Evolutionary conservation across 441 rosid genomes (phyloP), one percentile per base, ranked within the genome.

Genomic region (Melastoma candidum): DNA sequence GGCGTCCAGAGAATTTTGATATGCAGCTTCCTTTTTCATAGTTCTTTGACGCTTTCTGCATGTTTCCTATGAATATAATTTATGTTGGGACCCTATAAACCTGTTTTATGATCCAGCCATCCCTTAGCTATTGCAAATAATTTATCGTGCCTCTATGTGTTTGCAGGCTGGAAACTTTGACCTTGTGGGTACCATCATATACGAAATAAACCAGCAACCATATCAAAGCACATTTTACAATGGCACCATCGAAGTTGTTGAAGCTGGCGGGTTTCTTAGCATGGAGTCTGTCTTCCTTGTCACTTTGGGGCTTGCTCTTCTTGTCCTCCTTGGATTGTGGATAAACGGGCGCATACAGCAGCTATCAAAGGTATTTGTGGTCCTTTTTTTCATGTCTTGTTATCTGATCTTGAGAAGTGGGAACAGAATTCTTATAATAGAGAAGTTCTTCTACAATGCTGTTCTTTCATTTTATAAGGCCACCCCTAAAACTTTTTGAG

Each of bases 101-200:
- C 41, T 9, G 8, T 36, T 6, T 36, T 36, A 36, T 1, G 41
- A 36, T 36, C 41, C 41, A 4, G 41, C 41, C 6, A 9, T 36
- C 8, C 8, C 8, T 36, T 36, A 36, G 41, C 41, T 36, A 9
- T 9, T 36, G 41, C 41, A 36, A 36, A 9, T 4, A 6, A 36
- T 36, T 36, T 36, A 6, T 36, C 8, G 41, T 36, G 41, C 41
- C 9, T 36, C 41, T 36, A 36, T 57, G 50, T 36, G 58, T 32
- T 24, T 67, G 68, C 84, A 89, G 99, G 79, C 97, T 45, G 99
- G 99, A 69, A 83, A 73, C 59, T 94, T 89, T 70, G 97, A 94
- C 80, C 96, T 94, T 12, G 97, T 94, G 57, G 99, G 95, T 59
- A 77, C 88, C 51, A 58, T 89, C 57, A 48, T 84, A 45, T 89